Base-by-base conservation (phyloP, 345 rosid genomes). In the Cardamine resedifolia region DNA sequence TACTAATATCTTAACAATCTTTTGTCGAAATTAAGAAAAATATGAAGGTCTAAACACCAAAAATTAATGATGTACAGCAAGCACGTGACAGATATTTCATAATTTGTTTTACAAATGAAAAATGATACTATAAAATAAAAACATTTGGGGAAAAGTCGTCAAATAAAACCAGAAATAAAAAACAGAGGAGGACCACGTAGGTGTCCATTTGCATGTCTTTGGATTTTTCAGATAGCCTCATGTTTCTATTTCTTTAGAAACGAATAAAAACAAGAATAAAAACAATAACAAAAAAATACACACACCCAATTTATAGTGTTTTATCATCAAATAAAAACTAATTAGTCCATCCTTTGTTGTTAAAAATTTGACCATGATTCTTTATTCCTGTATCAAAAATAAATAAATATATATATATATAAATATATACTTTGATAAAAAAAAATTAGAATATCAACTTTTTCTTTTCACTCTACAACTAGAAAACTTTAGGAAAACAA, bases 171-270 rank as follows among this genome's bases (percentile, higher is more conserved):
- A 71, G 43, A 72, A 50, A 27, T 7, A 23, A 7, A 15, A 55
- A 74, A 58, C 73, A 67, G 78, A 61, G 36, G 49, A 61, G 73
- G 73, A 67, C 73, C 73, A 50, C 78, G 68, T 39, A 50, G 38
- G 73, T 67, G 56, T 47, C 78, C 78, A 74, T 67, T 67, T 67
- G 73, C 78, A 49, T 10, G 68, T 50, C 44, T 66, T 75, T 51
- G 72, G 77, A 66, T 48, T 74, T 65, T 74, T 58, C 72, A 74
- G 58, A 65, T 66, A 58, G 18, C 18, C 9, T 43, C 19, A 2
- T n/a, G 8, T 58, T 58, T 20, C 19, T 12, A 58, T 36, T 58
- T 58, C 10, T 14, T 5, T 58, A 20, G 47, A 36, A 36, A 58
- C 9, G n/a, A 33, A 33, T 30, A 30, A 33, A 16, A 9, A 5